Conservation (phyloP, 2,329 filamentous ascomycete species). For the Colletotrichum acutatum region DNA sequence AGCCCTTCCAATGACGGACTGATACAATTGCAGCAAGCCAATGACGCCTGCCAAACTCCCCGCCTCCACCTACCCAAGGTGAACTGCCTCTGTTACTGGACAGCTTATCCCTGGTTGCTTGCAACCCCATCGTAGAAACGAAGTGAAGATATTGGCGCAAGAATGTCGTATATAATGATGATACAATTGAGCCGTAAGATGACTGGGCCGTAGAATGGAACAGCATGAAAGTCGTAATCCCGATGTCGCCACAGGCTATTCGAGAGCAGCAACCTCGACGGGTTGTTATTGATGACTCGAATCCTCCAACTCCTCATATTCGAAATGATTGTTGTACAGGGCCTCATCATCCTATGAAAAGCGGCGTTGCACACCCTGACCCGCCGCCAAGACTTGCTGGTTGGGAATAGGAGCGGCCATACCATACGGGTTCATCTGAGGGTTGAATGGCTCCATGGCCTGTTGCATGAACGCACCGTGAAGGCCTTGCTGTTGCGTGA, state of each 20-base stretch:
- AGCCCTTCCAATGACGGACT: conserved; percentile 27
- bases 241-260: not conserved
- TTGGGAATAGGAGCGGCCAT: conserved; percentile 64
- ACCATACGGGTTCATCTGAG: conserved; percentile 69
- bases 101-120: conserved; percentile 12
- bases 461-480: conserved; percentile 67
- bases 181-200: conserved; percentile 23
- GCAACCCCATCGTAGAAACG: not conserved
- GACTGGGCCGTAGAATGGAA: not conserved
- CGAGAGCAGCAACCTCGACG: not conserved
- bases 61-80: conserved; percentile 1
- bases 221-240: not conserved
- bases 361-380: conserved; percentile 65
- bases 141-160: conserved; percentile 12
- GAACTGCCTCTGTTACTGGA: conserved; percentile 17
- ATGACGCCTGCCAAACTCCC: conserved; percentile 29
- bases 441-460: conserved; percentile 64
- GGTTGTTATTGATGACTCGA: not conserved
- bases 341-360: conserved; percentile 59
- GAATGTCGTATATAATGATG: conserved; percentile 30
- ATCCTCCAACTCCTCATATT: not conserved
- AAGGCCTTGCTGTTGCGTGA: conserved; percentile 87
- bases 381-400: conserved; percentile 65
- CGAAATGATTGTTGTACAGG: not conserved
- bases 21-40: conserved; percentile 26